Conservation (phyloP, 306 rosid genomes). For the Delonix regia region DNA sequence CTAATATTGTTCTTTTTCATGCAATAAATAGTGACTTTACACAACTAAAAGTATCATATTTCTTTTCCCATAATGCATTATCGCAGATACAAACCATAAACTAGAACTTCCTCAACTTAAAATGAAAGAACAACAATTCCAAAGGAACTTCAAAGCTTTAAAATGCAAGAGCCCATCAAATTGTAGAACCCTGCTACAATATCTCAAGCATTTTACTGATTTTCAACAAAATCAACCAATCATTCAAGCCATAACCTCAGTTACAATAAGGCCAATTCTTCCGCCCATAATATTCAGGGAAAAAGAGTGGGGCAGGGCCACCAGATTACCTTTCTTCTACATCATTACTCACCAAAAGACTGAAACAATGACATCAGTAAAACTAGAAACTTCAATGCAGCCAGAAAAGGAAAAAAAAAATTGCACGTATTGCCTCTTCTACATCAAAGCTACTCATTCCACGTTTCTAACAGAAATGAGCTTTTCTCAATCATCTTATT, state of each 20-base stretch:
- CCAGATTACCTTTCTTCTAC: not conserved
- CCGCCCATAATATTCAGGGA: not conserved
- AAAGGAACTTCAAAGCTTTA: not conserved
- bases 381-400: not conserved
- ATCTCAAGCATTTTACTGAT: not conserved
- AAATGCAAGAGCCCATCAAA: not conserved
- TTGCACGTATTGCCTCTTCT: not conserved
- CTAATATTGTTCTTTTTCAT: not conserved
- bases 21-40: not conserved
- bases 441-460: not conserved
- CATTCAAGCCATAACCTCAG: not conserved
- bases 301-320: not conserved
- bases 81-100: not conserved
- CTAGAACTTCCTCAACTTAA: not conserved
- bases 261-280: not conserved
- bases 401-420: no score
- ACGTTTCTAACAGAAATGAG: not conserved
- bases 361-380: not conserved
- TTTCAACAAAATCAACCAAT: not conserved
- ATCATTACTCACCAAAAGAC: not conserved
- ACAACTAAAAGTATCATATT: not conserved
- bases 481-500: not conserved
- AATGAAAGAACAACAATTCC: not conserved
- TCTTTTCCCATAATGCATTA: not conserved
- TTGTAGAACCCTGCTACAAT: not conserved